Evolutionary conservation across 768 basidiomycete species (phyloP).

Genomic region (Butyriboletus loyo): DNA sequence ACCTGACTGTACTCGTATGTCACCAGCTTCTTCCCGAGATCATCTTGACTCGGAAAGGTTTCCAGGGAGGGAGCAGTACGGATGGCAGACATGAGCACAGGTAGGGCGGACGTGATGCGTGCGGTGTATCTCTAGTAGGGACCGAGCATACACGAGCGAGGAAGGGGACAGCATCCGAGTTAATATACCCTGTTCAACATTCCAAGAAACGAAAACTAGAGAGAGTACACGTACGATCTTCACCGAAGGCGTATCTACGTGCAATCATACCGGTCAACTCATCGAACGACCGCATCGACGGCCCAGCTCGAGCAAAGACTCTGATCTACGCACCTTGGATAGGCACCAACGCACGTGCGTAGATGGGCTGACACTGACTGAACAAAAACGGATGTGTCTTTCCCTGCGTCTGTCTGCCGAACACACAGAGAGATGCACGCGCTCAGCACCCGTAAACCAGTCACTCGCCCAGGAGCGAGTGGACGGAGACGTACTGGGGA

Average conservation of each 20-base stretch:
- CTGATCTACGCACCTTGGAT: conserved; percentile 54
- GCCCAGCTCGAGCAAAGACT: background rate
- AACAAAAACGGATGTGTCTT: conserved; percentile 86
- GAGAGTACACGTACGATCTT: conserved; percentile 61
- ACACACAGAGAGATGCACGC: background rate
- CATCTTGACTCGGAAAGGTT: conserved; percentile 66
- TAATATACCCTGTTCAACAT: background rate
- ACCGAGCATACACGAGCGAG: background rate
- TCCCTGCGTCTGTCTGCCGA: conserved; percentile 78
- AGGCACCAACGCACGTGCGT: conserved; percentile 75
- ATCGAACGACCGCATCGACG: background rate
- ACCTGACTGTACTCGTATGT: conserved; percentile 79
- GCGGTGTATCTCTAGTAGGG: conserved; percentile 68
- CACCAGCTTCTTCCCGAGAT: conserved; percentile 66
- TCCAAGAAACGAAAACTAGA: background rate
- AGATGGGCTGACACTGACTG: conserved; percentile 92
- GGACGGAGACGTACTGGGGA: conserved; percentile 51
- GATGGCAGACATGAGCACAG: conserved; percentile 83
- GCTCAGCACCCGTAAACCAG: background rate
- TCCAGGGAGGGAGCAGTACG: conserved; percentile 69
- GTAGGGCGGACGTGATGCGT: conserved; percentile 66
- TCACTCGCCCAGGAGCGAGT: background rate
- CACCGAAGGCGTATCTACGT: conserved; percentile 76
- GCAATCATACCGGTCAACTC: background rate
- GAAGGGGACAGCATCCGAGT: background rate